A percentile compares a stretch with the other conserved stretches of the same genome.
Evolutionary conservation across 345 rosid genomes (phyloP).

Genomic region (Melastoma malabathricum): DNA sequence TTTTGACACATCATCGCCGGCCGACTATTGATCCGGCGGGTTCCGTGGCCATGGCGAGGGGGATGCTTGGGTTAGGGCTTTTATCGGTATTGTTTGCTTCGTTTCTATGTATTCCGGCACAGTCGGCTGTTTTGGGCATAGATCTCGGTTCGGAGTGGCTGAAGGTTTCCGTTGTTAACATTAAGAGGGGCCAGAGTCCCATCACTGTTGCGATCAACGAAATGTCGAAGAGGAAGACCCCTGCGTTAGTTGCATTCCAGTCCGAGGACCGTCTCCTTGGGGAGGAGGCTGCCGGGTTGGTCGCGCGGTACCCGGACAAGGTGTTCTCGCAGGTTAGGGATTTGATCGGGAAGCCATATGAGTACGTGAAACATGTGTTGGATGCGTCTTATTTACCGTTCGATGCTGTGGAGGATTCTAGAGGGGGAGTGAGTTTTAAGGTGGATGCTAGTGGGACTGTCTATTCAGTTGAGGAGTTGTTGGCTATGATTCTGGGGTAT

Average conservation of each 20-base stretch:
- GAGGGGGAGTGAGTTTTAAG: slow-evolving; percentile 56
- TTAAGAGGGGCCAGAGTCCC: slow-evolving; percentile 78
- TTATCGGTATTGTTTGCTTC: slow-evolving; percentile 17
- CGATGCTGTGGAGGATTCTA: slow-evolving; percentile 53
- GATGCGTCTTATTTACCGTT: slow-evolving; percentile 70
- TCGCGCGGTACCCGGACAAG: slow-evolving; percentile 74
- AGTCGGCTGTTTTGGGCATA: slow-evolving; percentile 78
- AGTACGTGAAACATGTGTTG: slow-evolving; percentile 36
- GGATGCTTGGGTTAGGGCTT: slow-evolving; percentile 18
- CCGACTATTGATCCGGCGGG: slow-evolving; percentile 24
- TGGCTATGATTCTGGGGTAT: slow-evolving; percentile 74
- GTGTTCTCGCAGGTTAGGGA: slow-evolving; percentile 76
- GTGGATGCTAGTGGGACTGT: slow-evolving; percentile 32
- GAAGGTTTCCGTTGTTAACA: slow-evolving; percentile 84
- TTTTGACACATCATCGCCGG: neutral
- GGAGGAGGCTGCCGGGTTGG: slow-evolving; percentile 89
- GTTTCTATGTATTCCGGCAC: slow-evolving; percentile 21
- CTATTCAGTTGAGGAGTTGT: slow-evolving; percentile 70
- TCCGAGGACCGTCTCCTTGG: slow-evolving; percentile 59
- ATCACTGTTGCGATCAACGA: slow-evolving; percentile 90
- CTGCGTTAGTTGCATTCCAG: slow-evolving; percentile 76
- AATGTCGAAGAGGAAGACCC: slow-evolving; percentile 97
- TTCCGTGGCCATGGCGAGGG: slow-evolving; percentile 18
- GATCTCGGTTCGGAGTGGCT: slow-evolving; percentile 98
- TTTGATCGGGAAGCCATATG: slow-evolving; percentile 68